phyloP scores from a whole-genome alignment of 1,139 yeast species.

The Suhomyces coccinellae region DNA sequence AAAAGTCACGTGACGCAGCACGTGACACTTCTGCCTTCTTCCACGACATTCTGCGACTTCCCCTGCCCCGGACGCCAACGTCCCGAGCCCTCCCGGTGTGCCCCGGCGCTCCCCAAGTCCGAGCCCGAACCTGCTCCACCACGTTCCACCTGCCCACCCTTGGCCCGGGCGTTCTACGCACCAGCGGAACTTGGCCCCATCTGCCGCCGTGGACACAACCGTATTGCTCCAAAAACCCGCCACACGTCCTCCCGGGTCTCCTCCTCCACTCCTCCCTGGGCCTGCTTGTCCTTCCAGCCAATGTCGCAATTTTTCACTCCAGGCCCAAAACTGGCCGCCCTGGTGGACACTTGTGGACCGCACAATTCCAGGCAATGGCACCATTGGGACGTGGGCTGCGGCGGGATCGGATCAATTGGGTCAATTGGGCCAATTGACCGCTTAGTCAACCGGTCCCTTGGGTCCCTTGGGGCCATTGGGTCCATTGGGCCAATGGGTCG shows the following conservation, averaged over 20 bases:
- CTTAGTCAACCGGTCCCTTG: too few species aligned
- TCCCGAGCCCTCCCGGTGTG: conserved; percentile 7
- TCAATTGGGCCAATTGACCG: too few species aligned
- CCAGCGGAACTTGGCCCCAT: conserved; percentile 3
- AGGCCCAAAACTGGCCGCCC: background rate
- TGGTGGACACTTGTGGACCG: background rate
- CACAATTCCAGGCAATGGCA: background rate
- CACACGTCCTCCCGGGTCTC: background rate
- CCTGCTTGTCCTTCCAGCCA: background rate
- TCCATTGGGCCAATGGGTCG: too few species aligned
- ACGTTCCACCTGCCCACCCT: background rate
- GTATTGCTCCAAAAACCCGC: background rate
- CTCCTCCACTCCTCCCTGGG: too few species aligned
- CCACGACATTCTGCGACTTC: background rate
- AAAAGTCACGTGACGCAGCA: too few species aligned
- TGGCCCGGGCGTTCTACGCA: conserved; percentile 5
- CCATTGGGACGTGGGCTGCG: too few species aligned
- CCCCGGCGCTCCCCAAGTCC: conserved; percentile 9
- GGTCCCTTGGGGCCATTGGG: too few species aligned
- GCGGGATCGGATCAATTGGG: too few species aligned
- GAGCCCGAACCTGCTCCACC: conserved; percentile 8
- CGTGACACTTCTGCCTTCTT: too few species aligned
- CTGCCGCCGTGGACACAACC: background rate
- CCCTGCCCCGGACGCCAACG: conserved; percentile 4
- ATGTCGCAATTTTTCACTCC: conserved; percentile 5